These are phyloP conservation scores for Penicillium rolfsii DNA, from an alignment of 2,329 filamentous ascomycete species.

Conservation along the genomic window DNA sequence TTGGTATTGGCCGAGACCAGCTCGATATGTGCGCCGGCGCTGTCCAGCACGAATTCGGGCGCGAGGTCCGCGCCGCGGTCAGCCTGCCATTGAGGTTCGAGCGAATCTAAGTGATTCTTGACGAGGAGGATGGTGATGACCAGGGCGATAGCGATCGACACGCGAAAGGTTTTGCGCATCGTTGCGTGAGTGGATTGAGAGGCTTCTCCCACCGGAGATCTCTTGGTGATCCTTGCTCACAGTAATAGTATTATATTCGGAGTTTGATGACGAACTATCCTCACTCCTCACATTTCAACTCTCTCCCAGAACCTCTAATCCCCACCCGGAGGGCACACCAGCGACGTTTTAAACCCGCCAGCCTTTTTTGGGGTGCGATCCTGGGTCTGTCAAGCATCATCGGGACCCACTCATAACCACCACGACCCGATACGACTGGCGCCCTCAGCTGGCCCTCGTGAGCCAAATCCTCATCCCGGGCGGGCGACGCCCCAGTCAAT, in stretches of 20 bases:
- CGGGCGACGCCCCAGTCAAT: constrained; percentile 13
- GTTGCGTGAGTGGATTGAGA: background rate
- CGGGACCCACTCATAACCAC: constrained; percentile 3
- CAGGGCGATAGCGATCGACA: constrained; percentile 20
- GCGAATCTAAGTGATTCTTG: constrained; percentile 23
- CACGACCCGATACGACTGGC: background rate
- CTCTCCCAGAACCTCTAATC: background rate
- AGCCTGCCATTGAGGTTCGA: constrained; percentile 20
- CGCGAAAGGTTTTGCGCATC: constrained; percentile 25
- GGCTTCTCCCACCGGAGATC: background rate
- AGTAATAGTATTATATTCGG: background rate
- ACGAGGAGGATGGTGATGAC: constrained; percentile 26
- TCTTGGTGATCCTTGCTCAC: background rate
- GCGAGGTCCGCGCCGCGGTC: constrained; percentile 2
- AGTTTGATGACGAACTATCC: background rate
- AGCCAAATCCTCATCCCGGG: background rate
- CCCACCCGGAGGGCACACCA: background rate
- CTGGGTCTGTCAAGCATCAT: background rate
- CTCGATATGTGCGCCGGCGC: constrained; percentile 24
- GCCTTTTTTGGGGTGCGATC: background rate
- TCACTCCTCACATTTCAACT: too few species aligned
- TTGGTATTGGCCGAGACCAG: constrained; percentile 24
- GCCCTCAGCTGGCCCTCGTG: background rate
- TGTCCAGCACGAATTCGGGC: constrained; percentile 11
- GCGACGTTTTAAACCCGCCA: constrained; percentile 14